Percentiles rank a stretch among this genome's conserved stretches.
Conservation (phyloP, 306 rosid species). For the Begonia peltatifolia region DNA sequence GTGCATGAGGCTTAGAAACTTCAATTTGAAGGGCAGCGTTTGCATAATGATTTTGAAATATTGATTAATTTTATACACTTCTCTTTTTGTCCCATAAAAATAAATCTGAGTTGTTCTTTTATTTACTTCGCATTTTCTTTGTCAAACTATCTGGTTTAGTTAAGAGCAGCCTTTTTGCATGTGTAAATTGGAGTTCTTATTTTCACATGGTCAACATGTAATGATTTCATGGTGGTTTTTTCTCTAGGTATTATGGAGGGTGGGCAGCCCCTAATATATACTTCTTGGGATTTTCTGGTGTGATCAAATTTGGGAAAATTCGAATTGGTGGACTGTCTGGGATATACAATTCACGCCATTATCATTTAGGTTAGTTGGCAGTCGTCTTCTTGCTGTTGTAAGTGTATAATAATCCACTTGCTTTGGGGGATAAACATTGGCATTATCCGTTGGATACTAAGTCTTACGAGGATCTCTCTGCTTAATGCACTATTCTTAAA, state of each 20-base stretch:
- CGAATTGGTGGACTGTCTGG: conserved; percentile 95
- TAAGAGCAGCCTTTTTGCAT: no score
- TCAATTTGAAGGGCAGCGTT: conserved; percentile 2
- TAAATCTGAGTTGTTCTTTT: background rate
- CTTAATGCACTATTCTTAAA: no score
- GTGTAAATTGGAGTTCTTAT: background rate
- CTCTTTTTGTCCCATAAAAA: background rate
- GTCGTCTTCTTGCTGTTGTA: background rate
- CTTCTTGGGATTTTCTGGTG: conserved; percentile 84
- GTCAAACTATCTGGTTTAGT: background rate
- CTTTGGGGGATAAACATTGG: no score
- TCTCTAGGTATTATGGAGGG: conserved; percentile 82
- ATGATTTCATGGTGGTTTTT: background rate
- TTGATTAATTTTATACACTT: background rate
- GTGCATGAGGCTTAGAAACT: background rate
- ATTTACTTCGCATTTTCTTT: no score
- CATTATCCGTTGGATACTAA: no score
- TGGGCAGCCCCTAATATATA: conserved; percentile 94
- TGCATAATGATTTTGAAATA: background rate
- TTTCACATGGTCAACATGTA: background rate
- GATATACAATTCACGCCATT: conserved; percentile 57
- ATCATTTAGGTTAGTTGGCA: conserved; percentile 45
- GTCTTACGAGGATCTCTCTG: no score
- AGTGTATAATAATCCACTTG: no score
- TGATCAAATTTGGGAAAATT: conserved; percentile 77